Evolutionary conservation across 305 asterid species (phyloP), one percentile per base, ranked within the genome.

Genomic region (Rubia balearica): DNA sequence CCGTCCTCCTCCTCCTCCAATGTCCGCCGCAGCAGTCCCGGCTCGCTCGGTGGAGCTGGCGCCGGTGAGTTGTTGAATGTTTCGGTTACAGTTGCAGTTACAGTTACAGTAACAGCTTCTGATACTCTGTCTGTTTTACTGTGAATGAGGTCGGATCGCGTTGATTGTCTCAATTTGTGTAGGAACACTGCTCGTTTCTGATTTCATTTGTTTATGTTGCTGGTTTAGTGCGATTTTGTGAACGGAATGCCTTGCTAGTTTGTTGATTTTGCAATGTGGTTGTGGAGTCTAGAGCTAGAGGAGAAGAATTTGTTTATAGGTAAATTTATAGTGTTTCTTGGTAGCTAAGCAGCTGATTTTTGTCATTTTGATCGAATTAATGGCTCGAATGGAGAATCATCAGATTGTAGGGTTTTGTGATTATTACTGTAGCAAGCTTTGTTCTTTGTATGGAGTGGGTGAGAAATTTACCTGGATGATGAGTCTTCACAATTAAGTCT

Each of bases 1-100:
- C 79, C 89, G 75, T 45, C 95, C 33, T 41, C 95, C 24, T 76
- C 80, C 6, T 41, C 95, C 40, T 76, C 80, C 11, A 81, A 77
- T 81, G 83, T 80, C 62, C 96, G 97, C 82, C 92, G 96, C 81
- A 85, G 95, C 82, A 83, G 79, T 80, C 61, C 88, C 61, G 83
- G 75, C 64, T 56, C 76, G 13, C 81, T 84, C 14, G 86, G 73
- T 60, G 87, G 79, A 73, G 78, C 83, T 27, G 87, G 81, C 73
- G 85, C 87, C 73, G 93, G 96, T 90, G 68, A 78, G 86, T 81
- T 76, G 67, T 61, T 19, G 9, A 2, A 11, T 46, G 51, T 10
- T 46, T 46, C 16, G 13, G 51, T 46, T 10, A 42, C 46, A 42
- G 51, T 46, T 1, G 4, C 55, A 48, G 55, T 48, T 14, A n/a